phyloP scores from a whole-genome alignment of 495 filamentous ascomycete genomes.

The Penicillium flavigenum region DNA sequence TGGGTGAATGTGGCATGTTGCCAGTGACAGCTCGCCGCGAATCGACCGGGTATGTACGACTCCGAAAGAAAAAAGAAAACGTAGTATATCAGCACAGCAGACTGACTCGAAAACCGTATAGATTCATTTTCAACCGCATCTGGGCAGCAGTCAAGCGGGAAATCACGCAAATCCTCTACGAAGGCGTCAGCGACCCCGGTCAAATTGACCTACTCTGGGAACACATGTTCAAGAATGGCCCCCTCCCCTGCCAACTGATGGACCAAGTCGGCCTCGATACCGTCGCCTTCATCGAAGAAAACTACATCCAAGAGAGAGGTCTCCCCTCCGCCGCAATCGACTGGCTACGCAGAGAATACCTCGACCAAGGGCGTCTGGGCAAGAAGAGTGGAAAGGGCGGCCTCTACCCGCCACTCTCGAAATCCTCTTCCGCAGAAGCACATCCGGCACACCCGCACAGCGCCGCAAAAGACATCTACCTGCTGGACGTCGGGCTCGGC shows the following conservation, averaged over 20 bases:
- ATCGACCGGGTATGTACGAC: slow-evolving; percentile 44
- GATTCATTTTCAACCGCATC: slow-evolving; percentile 57
- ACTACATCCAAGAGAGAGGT: slow-evolving; percentile 39
- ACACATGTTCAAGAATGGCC: slow-evolving; percentile 32
- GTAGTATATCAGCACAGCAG: background rate
- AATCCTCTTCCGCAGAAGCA: slow-evolving; percentile 9
- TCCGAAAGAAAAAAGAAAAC: background rate
- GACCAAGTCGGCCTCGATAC: slow-evolving; percentile 35
- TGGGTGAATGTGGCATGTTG: slow-evolving; percentile 42
- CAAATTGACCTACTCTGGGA: slow-evolving; percentile 48
- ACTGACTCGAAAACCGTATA: slow-evolving; percentile 1
- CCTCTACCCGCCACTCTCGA: slow-evolving; percentile 27
- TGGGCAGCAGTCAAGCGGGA: slow-evolving; percentile 60
- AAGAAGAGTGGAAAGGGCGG: slow-evolving; percentile 35
- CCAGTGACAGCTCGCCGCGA: slow-evolving; percentile 42
- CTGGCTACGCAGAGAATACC: slow-evolving; percentile 35
- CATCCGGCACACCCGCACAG: slow-evolving; percentile 14
- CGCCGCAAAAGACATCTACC: slow-evolving; percentile 23
- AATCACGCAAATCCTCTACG: slow-evolving; percentile 47
- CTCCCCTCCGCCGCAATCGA: slow-evolving; percentile 26
- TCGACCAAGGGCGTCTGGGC: slow-evolving; percentile 34
- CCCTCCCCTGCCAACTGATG: slow-evolving; percentile 33
- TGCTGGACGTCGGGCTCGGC: slow-evolving; percentile 35
- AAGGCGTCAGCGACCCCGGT: slow-evolving; percentile 46
- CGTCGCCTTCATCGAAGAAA: slow-evolving; percentile 43